These are phyloP conservation scores for Irpex lacteus DNA, from an alignment of 1,284 basidiomycete genomes.

Conservation along the genomic window DNA sequence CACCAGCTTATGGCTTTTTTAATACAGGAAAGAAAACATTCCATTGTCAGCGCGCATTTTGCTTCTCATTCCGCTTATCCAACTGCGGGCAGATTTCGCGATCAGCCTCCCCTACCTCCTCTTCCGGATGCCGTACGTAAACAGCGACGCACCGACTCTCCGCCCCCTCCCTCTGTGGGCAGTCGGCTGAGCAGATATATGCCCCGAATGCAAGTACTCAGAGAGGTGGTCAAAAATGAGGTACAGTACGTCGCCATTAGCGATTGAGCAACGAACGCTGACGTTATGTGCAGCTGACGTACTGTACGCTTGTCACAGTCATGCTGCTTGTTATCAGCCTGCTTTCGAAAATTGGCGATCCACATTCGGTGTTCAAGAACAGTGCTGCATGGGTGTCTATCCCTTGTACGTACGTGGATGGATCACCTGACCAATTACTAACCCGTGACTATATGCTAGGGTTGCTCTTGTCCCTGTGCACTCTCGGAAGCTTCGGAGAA, in stretches of 20 bases:
- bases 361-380: slow-evolving; percentile 41
- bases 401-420: slow-evolving; percentile 45
- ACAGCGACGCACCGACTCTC: slow-evolving; percentile 10
- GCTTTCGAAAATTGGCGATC: slow-evolving; percentile 50
- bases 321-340: slow-evolving; percentile 48
- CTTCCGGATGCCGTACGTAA: neutral
- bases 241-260: slow-evolving; percentile 30
- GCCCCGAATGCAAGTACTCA: slow-evolving; percentile 53
- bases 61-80: neutral
- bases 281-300: slow-evolving; percentile 41
- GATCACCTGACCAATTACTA: neutral
- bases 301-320: slow-evolving; percentile 53
- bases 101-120: neutral
- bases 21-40: neutral
- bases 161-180: slow-evolving; percentile 37
- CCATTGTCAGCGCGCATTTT: neutral
- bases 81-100: slow-evolving; percentile 3
- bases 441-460: slow-evolving; percentile 33
- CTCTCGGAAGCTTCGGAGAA: slow-evolving; percentile 60
- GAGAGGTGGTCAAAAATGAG: slow-evolving; percentile 52
- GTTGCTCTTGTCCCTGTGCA: slow-evolving; percentile 54
- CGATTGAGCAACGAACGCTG: neutral
- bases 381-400: slow-evolving; percentile 51
- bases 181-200: slow-evolving; percentile 48
- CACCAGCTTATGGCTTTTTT: neutral